These are phyloP conservation scores for Phytophthora constricta DNA, from an alignment of 352 stramenopile genomes.

Conservation along the genomic window DNA sequence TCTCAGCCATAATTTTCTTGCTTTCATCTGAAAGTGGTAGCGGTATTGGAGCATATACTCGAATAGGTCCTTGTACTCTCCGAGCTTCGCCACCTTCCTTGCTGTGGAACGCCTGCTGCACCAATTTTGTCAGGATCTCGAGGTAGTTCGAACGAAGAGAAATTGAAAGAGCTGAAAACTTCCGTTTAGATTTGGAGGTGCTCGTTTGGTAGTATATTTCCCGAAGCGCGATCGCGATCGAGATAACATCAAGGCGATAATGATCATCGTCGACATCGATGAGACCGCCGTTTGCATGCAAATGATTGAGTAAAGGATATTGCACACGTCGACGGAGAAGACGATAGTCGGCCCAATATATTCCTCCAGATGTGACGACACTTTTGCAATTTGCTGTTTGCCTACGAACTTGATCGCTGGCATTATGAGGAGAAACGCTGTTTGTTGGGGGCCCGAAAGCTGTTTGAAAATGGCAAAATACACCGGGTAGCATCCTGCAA, in stretches of 20 bases:
- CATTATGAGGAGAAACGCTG: constrained; percentile 22
- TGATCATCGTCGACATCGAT: constrained; percentile 6
- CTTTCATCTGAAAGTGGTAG: constrained; percentile 15
- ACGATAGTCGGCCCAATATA: constrained; percentile 28
- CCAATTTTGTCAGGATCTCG: background rate
- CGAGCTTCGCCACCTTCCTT: background rate
- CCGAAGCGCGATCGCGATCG: constrained; percentile 8
- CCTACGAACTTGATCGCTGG: constrained; percentile 29
- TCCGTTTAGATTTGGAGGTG: background rate
- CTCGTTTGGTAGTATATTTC: constrained; percentile 21
- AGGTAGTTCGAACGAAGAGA: constrained; percentile 1
- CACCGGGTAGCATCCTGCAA: constrained; percentile 24
- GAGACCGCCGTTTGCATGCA: constrained; percentile 41
- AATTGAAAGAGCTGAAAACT: background rate
- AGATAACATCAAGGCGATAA: constrained; percentile 29
- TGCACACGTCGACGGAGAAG: constrained; percentile 44
- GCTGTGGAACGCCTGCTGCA: constrained; percentile 13
- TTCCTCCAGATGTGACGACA: constrained; percentile 25
- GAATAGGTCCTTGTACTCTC: too few relatives aligned
- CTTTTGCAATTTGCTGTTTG: constrained; percentile 26
- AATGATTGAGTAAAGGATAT: constrained; percentile 33
- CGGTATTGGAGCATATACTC: constrained; percentile 16
- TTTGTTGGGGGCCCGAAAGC: constrained; percentile 18
- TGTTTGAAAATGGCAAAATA: constrained; percentile 31
- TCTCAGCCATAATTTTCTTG: background rate